Evolutionary conservation across 371 early-diverging fungal genomes (phyloP), one percentile per base, ranked within the genome.

Genomic region (Nematocida major): DNA sequence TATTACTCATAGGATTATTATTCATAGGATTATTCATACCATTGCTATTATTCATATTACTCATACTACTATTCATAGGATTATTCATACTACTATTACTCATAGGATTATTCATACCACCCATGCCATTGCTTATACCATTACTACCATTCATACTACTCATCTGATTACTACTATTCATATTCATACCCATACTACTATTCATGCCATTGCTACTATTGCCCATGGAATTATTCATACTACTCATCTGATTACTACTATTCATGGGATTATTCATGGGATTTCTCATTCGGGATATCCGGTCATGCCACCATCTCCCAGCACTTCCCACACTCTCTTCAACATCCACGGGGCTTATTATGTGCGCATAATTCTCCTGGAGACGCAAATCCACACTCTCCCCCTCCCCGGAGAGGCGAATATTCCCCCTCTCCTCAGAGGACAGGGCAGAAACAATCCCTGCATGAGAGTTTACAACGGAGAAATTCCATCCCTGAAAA

Each of bases 401-500:
- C n/a, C 43, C 43, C 11, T 43, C 43, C 43, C 9, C 43, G 9
- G 11, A 9, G 11, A 11, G 11, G 11, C 9, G 43, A 43, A 43
- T n/a, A 43, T 43, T 43, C 43, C 11, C 43, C 9, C 11, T 43
- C n/a, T 43, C 43, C 43, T 43, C 43, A 9, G n/a, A n/a, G n/a
- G n/a, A n/a, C n/a, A n/a, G n/a, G n/a, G n/a, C n/a, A n/a, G n/a
- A n/a, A n/a, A n/a, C n/a, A n/a, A n/a, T n/a, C n/a, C 32, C 54
- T 26, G 38, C 51, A 32, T 78, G 47, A 22, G 18, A 22, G 13
- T 42, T 32, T 4, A 51, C 32, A 22, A 57, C 11, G 13, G 24
- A 30, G 26, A 42, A 40, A 22, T 67, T 80, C n/a, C 51, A 66
- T 13, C 26, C 57, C 13, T 28, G 36, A 57, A 73, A 73, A 15